A percentile compares a stretch with the other conserved stretches of the same genome.
phyloP scores from a whole-genome alignment of 768 basidiomycete species.

The Astraeus odoratus region DNA sequence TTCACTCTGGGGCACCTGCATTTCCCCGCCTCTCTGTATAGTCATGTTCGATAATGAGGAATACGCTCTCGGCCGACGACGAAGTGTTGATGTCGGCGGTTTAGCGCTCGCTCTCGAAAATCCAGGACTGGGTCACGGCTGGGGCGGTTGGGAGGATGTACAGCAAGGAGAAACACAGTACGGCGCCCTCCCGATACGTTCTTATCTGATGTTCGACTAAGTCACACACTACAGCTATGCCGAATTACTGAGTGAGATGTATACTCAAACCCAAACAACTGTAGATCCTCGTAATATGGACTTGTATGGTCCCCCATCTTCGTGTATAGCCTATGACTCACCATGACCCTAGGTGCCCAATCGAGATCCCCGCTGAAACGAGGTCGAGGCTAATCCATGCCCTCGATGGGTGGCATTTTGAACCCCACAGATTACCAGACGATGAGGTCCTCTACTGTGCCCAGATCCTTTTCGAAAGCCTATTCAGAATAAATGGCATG shows the following conservation, averaged over 20 bases:
- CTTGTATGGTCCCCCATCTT: conserved; percentile 11
- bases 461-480: conserved; percentile 78
- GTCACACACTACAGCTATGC: conserved; percentile 48
- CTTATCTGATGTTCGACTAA: conserved; percentile 6
- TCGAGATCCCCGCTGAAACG: conserved; percentile 40
- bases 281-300: conserved; percentile 46
- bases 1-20: not conserved
- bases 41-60: conserved; percentile 26
- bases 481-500: conserved; percentile 77
- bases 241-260: conserved; percentile 81
- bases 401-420: conserved; percentile 83
- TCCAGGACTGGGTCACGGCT: conserved; percentile 58
- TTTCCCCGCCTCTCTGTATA: not conserved
- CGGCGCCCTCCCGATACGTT: conserved; percentile 19
- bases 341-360: conserved; percentile 35
- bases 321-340: conserved; percentile 5
- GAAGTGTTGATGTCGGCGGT: conserved; percentile 88
- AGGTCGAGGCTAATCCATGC: conserved; percentile 58
- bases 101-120: conserved; percentile 71
- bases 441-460: conserved; percentile 80
- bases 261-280: conserved; percentile 65
- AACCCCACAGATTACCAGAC: conserved; percentile 76
- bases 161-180: conserved; percentile 44
- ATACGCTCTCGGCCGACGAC: conserved; percentile 36
- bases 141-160: conserved; percentile 54